Evolutionary conservation across 2,329 filamentous ascomycete species (phyloP).

Genomic region (Penicillium occitanis): DNA sequence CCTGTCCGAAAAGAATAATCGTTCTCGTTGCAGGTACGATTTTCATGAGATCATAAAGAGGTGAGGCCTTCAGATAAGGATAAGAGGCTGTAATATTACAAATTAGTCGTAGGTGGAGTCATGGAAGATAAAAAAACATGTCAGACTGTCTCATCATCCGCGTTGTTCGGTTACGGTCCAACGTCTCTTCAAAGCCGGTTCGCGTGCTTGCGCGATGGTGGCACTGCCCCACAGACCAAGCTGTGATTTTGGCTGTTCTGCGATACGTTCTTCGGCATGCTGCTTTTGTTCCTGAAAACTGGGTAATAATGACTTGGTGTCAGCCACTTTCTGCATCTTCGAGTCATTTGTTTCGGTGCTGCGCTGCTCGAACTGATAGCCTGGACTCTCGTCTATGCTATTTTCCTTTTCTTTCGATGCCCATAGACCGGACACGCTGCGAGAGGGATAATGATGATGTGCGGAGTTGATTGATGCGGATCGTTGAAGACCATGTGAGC

Average conservation of each 20-base stretch:
- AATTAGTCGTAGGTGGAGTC: not conserved
- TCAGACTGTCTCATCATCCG: not conserved
- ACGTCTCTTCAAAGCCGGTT: slow-evolving; percentile 33
- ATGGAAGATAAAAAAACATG: not conserved
- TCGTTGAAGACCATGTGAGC: slow-evolving; percentile 12
- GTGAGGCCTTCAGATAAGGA: not conserved
- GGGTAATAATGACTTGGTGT: slow-evolving; percentile 25
- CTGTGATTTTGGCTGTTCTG: slow-evolving; percentile 28
- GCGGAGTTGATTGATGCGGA: slow-evolving; percentile 21
- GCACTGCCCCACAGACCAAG: slow-evolving; percentile 41
- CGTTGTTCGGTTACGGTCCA: slow-evolving; percentile 40
- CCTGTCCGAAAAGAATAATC: not conserved
- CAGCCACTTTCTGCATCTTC: not conserved
- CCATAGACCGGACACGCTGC: slow-evolving; percentile 38
- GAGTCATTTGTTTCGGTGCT: not conserved
- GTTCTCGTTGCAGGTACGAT: not conserved
- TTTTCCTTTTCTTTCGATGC: slow-evolving; percentile 24
- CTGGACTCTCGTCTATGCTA: slow-evolving; percentile 19
- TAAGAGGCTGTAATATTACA: not conserved
- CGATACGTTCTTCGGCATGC: not conserved
- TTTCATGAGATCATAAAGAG: not conserved
- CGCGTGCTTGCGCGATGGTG: slow-evolving; percentile 31
- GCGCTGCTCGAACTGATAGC: slow-evolving; percentile 17
- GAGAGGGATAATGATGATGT: slow-evolving; percentile 21
- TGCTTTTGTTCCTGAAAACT: not conserved